Percentiles rank a stretch among this genome's conserved stretches.
phyloP scores from a whole-genome alignment of 116 monocot genomes.

The Cymodocea nodosa region DNA sequence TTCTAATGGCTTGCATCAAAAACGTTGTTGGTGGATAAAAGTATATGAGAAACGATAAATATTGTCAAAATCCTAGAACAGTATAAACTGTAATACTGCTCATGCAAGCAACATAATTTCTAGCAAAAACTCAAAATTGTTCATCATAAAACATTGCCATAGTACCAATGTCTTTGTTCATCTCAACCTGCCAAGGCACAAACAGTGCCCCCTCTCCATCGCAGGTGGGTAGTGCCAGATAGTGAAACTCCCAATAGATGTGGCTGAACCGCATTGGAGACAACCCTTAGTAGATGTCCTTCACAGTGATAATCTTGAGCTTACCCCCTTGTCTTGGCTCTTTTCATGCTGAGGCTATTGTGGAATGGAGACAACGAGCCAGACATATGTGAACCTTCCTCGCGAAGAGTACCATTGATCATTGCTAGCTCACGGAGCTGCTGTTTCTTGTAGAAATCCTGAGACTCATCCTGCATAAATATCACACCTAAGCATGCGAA shows the following conservation, averaged over 20 bases:
- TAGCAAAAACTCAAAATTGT: no score
- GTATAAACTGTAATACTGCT: no score
- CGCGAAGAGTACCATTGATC: slow-evolving; percentile 56
- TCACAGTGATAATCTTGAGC: no score
- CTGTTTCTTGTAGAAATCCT: slow-evolving; percentile 78
- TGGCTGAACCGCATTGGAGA: background rate
- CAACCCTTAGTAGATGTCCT: background rate
- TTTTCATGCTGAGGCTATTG: slow-evolving; percentile 67
- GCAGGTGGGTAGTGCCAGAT: no score
- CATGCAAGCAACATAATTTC: no score
- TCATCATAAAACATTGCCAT: no score
- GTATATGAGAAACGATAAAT: no score
- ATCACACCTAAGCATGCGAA: background rate
- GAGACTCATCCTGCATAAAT: slow-evolving; percentile 58
- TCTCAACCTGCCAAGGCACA: background rate
- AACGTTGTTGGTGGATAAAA: no score
- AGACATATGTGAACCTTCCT: slow-evolving; percentile 38
- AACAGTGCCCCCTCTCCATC: background rate
- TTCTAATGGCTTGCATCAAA: no score
- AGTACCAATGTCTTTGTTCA: no score
- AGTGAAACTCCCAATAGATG: background rate
- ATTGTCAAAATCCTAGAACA: no score
- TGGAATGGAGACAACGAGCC: slow-evolving; percentile 60
- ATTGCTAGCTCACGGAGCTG: slow-evolving; percentile 79
- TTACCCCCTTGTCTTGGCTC: slow-evolving; percentile 65